These are phyloP conservation scores for Arachnomyces sp. DNA, from an alignment of 2,329 filamentous ascomycete species.

Conservation along the genomic window DNA sequence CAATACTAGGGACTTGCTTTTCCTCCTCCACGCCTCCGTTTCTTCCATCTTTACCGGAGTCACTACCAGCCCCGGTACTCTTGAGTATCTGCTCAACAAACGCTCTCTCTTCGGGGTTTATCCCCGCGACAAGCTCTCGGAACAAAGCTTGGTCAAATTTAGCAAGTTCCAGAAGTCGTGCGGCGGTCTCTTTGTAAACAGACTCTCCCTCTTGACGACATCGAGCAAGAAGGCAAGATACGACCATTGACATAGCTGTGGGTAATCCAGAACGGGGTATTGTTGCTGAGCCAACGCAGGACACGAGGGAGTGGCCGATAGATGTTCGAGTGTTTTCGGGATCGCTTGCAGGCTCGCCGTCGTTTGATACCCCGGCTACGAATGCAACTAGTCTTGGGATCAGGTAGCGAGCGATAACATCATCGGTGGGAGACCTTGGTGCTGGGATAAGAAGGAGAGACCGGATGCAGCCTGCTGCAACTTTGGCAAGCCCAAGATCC, in stretches of 20 bases:
- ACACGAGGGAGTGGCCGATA: slow-evolving; percentile 64
- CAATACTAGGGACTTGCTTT: slow-evolving; percentile 65
- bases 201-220: slow-evolving; percentile 54
- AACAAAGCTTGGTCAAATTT: slow-evolving; percentile 66
- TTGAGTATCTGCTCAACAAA: slow-evolving; percentile 73
- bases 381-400: slow-evolving; percentile 70
- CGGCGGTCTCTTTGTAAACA: slow-evolving; percentile 64
- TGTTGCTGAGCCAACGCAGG: slow-evolving; percentile 50
- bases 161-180: slow-evolving; percentile 70
- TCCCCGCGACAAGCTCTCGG: slow-evolving; percentile 59
- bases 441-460: slow-evolving; percentile 64
- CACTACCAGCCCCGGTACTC: slow-evolving; percentile 50
- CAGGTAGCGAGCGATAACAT: slow-evolving; percentile 65
- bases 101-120: slow-evolving; percentile 61
- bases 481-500: slow-evolving; percentile 57
- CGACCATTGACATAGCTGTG: slow-evolving; percentile 61
- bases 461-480: slow-evolving; percentile 81
- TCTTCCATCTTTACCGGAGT: slow-evolving; percentile 22
- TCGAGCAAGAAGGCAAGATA: slow-evolving; percentile 67
- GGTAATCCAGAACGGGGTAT: slow-evolving; percentile 23
- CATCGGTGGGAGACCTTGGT: slow-evolving; percentile 56
- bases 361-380: slow-evolving; percentile 50
- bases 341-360: slow-evolving; percentile 55
- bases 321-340: slow-evolving; percentile 65
- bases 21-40: slow-evolving; percentile 40